Evolutionary conservation across 345 rosid genomes (phyloP), one percentile per base, ranked within the genome.

Genomic region (Eucalyptus sp.): DNA sequence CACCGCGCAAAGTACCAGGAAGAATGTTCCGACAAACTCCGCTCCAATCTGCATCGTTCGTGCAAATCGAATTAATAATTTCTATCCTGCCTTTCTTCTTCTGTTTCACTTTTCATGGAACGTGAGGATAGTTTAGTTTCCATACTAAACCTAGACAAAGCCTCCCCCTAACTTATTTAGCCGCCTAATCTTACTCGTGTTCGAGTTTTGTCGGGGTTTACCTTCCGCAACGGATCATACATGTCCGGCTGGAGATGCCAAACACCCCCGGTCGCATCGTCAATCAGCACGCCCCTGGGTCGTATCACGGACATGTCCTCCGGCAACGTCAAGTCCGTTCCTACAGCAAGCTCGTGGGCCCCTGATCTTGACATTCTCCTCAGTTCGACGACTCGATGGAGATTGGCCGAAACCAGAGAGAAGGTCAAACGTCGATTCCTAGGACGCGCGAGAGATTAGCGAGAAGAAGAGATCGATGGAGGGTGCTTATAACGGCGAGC

Each of bases 281-380:
- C 94, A 9, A 95, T 94, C 14, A 94, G 98, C 89, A 95, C 91
- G 91, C 99, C 96, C 93, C 94, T 96, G 92, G 95, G 94, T 50
- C 93, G 91, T 27, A 95, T 93, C 94, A 89, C 91, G 54, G 93
- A 92, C 93, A 95, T 93, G 50, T 98, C 94, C 88, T 92, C 98
- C 1, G 97, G 95, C 91, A 97, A 89, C 8, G 97, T 56, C 27
- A 56, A 96, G 80, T 96, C 97, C 41, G 94, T 54, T 43, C 1
- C 64, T n/a, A 64, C 31, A 31, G 48, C 44, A 16, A 60, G 8
- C 64, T 33, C 25, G 27, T 29, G 8, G 48, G 27, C 16, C 27
- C 20, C 62, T n/a, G 29, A 51, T 62, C n/a, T 31, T 29, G 87
- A 86, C 87, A 86, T 49, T 29, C 10, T 49, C 33, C 58, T 50